phyloP scores from a whole-genome alignment of 225 moss, liverwort and hornwort genomes.

The Ulota crispa region DNA sequence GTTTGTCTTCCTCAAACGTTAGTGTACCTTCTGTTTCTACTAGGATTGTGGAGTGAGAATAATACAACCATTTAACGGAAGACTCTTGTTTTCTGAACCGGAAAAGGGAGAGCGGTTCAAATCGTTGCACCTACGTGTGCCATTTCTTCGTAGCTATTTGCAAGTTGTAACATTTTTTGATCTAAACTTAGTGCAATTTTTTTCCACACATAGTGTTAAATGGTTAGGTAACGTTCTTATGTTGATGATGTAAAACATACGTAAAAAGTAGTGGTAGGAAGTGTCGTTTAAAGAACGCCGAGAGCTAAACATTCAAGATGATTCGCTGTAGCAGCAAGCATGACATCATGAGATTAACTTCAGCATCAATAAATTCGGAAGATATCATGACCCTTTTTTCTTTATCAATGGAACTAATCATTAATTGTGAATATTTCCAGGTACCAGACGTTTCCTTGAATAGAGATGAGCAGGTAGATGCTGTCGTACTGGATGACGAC shows the following conservation, averaged over 20 bases:
- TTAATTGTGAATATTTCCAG: constrained; percentile 33
- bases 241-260: neutral
- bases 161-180: neutral
- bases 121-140: neutral
- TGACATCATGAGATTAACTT: neutral
- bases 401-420: neutral
- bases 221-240: neutral
- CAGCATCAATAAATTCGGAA: neutral
- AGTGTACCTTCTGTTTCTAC: neutral
- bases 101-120: neutral
- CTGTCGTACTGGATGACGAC: constrained; percentile 85
- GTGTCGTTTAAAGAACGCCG: neutral
- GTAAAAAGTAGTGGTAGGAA: neutral
- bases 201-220: neutral
- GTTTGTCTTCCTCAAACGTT: constrained; percentile 39
- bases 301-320: neutral
- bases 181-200: neutral
- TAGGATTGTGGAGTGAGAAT: neutral
- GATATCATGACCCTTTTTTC: neutral
- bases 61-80: neutral
- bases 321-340: neutral
- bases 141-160: neutral
- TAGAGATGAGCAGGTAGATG: constrained; percentile 75
- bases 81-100: neutral
- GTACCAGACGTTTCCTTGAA: constrained; percentile 62